Percentiles rank a stretch among this genome's conserved stretches.
Evolutionary conservation across 345 rosid species (phyloP).

Genomic region (Microcos paniculata): DNA sequence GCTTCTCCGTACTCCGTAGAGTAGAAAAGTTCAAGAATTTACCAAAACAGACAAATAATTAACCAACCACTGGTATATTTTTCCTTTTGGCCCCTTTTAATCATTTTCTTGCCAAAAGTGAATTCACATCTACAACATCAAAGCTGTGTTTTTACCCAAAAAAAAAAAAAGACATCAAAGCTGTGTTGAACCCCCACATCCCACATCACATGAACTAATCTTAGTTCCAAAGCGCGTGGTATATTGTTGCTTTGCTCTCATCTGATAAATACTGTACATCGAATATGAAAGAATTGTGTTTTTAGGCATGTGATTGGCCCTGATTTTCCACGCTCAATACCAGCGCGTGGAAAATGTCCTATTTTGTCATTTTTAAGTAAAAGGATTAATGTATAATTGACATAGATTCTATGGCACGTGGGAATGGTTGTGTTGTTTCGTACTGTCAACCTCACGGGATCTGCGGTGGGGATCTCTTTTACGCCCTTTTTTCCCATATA

Average conservation of each 20-base stretch:
- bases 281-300: not conserved
- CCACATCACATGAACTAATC: not conserved
- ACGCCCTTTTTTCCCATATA: not conserved
- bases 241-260: not conserved
- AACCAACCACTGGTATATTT: no score
- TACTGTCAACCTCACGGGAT: constrained; percentile 18
- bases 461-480: constrained; percentile 18
- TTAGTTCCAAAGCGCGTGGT: not conserved
- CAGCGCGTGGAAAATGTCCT: not conserved
- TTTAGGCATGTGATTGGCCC: not conserved
- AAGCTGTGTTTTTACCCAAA: not conserved
- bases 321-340: not conserved
- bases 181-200: not conserved
- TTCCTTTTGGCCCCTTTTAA: not conserved
- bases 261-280: not conserved
- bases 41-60: no score
- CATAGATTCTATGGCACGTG: constrained; percentile 12
- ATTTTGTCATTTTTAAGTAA: no score
- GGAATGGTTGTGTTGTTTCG: not conserved
- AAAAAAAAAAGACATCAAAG: not conserved
- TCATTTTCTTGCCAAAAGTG: not conserved
- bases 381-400: not conserved
- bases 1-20: no score
- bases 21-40: no score
- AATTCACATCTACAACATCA: not conserved